Conservation (phyloP, 1,284 basidiomycete genomes). For the Tremellales sp. region DNA sequence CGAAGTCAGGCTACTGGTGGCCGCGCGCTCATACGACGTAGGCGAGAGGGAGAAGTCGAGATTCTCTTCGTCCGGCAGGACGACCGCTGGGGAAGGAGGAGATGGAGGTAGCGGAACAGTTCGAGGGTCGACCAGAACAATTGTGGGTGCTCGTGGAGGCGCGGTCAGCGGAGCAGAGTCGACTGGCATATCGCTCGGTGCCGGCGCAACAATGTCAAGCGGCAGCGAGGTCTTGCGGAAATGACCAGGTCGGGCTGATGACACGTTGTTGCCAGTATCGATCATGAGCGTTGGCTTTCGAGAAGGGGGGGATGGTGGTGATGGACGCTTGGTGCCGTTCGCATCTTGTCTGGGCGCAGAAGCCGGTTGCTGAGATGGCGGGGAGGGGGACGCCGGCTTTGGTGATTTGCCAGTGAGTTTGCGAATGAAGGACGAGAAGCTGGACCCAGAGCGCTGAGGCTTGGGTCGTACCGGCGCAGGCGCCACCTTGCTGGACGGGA, state of each 20-base stretch:
- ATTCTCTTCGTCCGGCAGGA: neutral
- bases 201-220: neutral
- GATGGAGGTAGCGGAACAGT: conserved; percentile 32
- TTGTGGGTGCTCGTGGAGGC: conserved; percentile 56
- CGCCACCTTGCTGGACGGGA: neutral
- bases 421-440: conserved; percentile 29
- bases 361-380: neutral
- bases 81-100: conserved; percentile 4
- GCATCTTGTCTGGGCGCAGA: neutral
- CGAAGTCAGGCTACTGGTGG: neutral
- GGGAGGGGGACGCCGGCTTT: conserved; percentile 6
- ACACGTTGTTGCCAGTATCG: neutral
- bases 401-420: conserved; percentile 24
- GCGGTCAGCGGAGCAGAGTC: conserved; percentile 1
- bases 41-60: neutral
- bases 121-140: conserved; percentile 50
- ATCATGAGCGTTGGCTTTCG: neutral
- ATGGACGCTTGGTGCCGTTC: neutral
- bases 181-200: neutral
- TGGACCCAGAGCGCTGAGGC: conserved; percentile 9
- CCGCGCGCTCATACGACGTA: neutral
- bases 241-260: neutral
- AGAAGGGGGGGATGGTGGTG: neutral
- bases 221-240: conserved; percentile 4
- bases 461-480: conserved; percentile 5